These are phyloP conservation scores for Serpula lacrymans DNA, from an alignment of 768 basidiomycete genomes.

Conservation along the genomic window DNA sequence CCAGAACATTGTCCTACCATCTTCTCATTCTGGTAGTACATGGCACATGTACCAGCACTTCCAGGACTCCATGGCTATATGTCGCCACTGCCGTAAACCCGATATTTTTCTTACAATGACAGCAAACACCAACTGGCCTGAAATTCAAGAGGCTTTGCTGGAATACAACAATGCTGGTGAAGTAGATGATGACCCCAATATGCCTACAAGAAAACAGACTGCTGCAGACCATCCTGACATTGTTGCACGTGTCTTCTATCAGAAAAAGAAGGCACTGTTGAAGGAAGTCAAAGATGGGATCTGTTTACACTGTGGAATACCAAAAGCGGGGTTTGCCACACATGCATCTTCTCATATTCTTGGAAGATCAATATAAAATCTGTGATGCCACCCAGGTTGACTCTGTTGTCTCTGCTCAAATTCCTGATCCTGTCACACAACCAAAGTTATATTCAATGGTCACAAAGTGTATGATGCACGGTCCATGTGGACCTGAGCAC, in stretches of 20 bases:
- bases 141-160: constrained; percentile 36
- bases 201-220: constrained; percentile 29
- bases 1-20: constrained; percentile 34
- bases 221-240: constrained; percentile 45
- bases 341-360: constrained; percentile 47
- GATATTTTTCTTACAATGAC: constrained; percentile 55
- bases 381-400: constrained; percentile 37
- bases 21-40: constrained; percentile 39
- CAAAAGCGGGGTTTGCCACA: constrained; percentile 57
- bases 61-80: constrained; percentile 47
- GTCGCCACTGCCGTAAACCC: constrained; percentile 28
- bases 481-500: constrained; percentile 30
- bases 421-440: constrained; percentile 38
- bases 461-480: constrained; percentile 44
- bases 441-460: constrained; percentile 40
- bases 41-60: constrained; percentile 39
- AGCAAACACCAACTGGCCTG: constrained; percentile 48
- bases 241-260: constrained; percentile 41
- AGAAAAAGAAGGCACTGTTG: constrained; percentile 36
- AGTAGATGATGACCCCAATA: background rate
- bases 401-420: constrained; percentile 35
- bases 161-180: constrained; percentile 20
- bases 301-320: constrained; percentile 54
- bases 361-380: constrained; percentile 32
- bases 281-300: constrained; percentile 35